Base-by-base conservation (phyloP, 1,139 yeast genomes). In the Yamadazyma friedrichii region DNA sequence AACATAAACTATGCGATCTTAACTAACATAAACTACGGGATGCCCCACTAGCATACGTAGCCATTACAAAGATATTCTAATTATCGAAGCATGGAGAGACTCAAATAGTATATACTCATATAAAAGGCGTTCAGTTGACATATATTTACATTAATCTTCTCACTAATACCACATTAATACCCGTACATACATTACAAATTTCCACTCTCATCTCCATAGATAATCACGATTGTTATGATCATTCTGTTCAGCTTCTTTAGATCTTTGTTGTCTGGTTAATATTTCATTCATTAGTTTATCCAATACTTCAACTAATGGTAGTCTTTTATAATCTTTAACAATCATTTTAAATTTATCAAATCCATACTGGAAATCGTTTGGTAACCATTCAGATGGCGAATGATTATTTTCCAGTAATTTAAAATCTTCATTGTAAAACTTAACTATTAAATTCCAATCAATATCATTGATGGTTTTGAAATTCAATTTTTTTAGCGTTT, bases 401-500 rank as follows among this genome's bases (percentile, higher is more conserved):
- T 20, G 24, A 33, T 46, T 44, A 8, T 44, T 43, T 9, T 40
- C 38, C 3, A 38, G 38, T 9, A 22, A 16, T 12, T 47, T 42
- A 10, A 42, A 36, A 25, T 48, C 49, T 11, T 52, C 50, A 9
- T 43, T 36, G 32, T 42, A 42, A 12, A 40, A 15, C 26, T 40
- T 46, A 13, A 50, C 40, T 9, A 52, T 32, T 15, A 50, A 46
- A 24, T 48, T 48, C 94, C 94, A 86, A 54, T 84, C 84, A 8
- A 83, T 72, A 33, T 71, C 68, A n/a, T 74, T 74, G 20, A 70
- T 63, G 13, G 70, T 65, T 10, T 70, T 65, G 46, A 65, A 76
- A 6, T 72, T 77, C 39, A 74, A 54, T 50, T 75, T 74, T 54
- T 74, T 73, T 39, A 81, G 49, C 50, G 76, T 66, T 46, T 73